phyloP scores from a whole-genome alignment of 2,329 filamentous ascomycete species.

The Fusarium phyllophilum region DNA sequence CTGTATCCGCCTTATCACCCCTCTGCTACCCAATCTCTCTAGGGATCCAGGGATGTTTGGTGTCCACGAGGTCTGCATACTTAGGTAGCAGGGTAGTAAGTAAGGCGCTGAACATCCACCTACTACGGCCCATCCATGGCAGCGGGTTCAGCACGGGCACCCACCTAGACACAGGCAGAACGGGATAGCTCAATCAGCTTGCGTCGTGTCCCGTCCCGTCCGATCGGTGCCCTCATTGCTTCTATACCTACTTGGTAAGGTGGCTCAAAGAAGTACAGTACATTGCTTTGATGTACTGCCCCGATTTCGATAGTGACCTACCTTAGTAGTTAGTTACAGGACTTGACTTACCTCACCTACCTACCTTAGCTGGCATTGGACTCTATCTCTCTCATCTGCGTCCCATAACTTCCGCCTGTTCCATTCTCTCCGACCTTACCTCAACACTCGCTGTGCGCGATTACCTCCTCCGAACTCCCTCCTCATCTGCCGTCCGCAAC shows the following conservation, averaged over 20 bases:
- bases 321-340: not conserved
- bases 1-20: constrained; percentile 2
- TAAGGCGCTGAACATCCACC: constrained; percentile 23
- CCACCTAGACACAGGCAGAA: not conserved
- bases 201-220: constrained; percentile 13
- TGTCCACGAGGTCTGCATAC: constrained; percentile 13
- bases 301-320: constrained; percentile 24
- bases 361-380: constrained; percentile 4
- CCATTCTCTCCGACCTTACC: constrained; percentile 11
- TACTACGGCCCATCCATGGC: constrained; percentile 7
- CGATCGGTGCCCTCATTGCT: constrained; percentile 4
- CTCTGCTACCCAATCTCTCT: constrained; percentile 3
- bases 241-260: not conserved
- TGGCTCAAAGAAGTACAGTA: not conserved
- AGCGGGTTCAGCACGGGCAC: constrained; percentile 6
- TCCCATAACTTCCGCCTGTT: constrained; percentile 16
- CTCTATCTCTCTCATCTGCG: constrained; percentile 22
- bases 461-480: not conserved
- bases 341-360: constrained; percentile 7
- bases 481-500: constrained; percentile 19
- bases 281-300: constrained; percentile 13
- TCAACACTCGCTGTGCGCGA: constrained; percentile 24
- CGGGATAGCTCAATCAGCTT: not conserved
- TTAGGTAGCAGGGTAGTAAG: not conserved
- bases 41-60: constrained; percentile 10